Conservation (phyloP, 495 filamentous ascomycete species). For the Podospora sp. region DNA sequence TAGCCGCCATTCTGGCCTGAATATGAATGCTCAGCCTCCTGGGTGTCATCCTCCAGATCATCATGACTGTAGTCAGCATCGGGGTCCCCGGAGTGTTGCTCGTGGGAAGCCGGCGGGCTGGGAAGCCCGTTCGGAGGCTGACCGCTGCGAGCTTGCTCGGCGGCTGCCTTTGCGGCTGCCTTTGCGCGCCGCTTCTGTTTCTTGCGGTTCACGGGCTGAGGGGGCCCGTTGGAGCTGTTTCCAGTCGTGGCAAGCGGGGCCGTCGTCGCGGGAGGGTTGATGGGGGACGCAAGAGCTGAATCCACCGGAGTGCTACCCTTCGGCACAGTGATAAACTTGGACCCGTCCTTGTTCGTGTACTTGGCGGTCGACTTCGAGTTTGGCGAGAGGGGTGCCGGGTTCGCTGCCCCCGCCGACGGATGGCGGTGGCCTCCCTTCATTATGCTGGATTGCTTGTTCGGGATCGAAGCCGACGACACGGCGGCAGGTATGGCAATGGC, state of each 20-base stretch:
- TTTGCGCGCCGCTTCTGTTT: constrained; percentile 87
- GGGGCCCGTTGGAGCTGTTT: constrained; percentile 34
- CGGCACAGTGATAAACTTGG: constrained; percentile 69
- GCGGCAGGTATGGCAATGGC: constrained; percentile 35
- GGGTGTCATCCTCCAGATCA: constrained; percentile 26
- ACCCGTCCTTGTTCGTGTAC: constrained; percentile 68
- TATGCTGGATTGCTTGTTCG: constrained; percentile 29
- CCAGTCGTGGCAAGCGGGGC: constrained; percentile 30
- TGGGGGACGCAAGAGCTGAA: constrained; percentile 54
- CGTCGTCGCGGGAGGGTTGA: constrained; percentile 37
- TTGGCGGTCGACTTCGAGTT: constrained; percentile 53
- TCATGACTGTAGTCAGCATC: constrained; percentile 36
- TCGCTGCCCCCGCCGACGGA: constrained; percentile 40
- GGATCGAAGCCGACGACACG: constrained; percentile 30
- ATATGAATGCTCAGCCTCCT: not conserved
- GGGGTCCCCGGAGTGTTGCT: constrained; percentile 34
- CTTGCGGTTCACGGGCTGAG: constrained; percentile 75
- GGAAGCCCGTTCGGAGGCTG: constrained; percentile 45
- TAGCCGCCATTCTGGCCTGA: constrained; percentile 21
- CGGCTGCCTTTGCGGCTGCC: constrained; percentile 70
- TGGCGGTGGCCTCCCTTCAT: constrained; percentile 59
- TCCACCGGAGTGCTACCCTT: constrained; percentile 56
- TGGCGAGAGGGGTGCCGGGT: constrained; percentile 41
- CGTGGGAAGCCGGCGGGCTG: constrained; percentile 38
- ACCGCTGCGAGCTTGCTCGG: constrained; percentile 34